A percentile compares a stretch with the other conserved stretches of the same genome.
phyloP scores from a whole-genome alignment of 2,329 filamentous ascomycete species.

The Tolypocladium ophioglossoides region DNA sequence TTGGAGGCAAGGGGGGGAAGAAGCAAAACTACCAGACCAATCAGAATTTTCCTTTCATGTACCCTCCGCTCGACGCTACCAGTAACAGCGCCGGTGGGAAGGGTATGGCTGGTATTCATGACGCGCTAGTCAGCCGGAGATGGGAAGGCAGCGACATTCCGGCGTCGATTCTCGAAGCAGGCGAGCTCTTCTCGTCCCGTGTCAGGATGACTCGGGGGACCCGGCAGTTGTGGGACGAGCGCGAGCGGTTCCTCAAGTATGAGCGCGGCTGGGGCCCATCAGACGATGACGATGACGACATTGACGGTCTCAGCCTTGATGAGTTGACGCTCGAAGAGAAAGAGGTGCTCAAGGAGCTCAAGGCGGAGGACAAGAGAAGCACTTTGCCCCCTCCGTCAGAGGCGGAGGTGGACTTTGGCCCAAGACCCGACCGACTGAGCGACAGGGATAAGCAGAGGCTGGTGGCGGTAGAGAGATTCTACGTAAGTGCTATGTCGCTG shows the following conservation, averaged over 20 bases:
- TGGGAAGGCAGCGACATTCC: constrained; percentile 96
- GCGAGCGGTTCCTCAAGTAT: constrained; percentile 82
- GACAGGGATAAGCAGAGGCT: constrained; percentile 54
- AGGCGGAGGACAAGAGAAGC: constrained; percentile 21
- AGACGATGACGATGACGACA: constrained; percentile 30
- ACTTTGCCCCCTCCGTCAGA: constrained; percentile 12
- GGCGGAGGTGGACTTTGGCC: constrained; percentile 32
- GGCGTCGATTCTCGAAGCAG: constrained; percentile 88
- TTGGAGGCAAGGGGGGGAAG: constrained; percentile 86
- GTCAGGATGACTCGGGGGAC: constrained; percentile 89
- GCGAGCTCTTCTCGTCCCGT: constrained; percentile 78
- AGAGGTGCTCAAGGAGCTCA: constrained; percentile 31
- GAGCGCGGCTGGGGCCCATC: constrained; percentile 69
- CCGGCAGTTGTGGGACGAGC: constrained; percentile 88
- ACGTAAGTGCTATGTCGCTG: constrained; percentile 47
- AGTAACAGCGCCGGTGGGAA: constrained; percentile 90
- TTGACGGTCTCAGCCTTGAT: constrained; percentile 35
- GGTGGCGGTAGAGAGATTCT: constrained; percentile 69
- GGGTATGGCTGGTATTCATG: constrained; percentile 69
- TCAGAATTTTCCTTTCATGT: constrained; percentile 96
- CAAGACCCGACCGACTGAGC: constrained; percentile 34
- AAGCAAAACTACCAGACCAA: constrained; percentile 99
- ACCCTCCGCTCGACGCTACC: constrained; percentile 79
- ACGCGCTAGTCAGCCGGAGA: constrained; percentile 66
- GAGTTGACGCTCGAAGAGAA: constrained; percentile 31